Percentiles rank a stretch among this genome's conserved stretches.
phyloP scores from a whole-genome alignment of 495 filamentous ascomycete species.

The Lasiosphaeria miniovina region DNA sequence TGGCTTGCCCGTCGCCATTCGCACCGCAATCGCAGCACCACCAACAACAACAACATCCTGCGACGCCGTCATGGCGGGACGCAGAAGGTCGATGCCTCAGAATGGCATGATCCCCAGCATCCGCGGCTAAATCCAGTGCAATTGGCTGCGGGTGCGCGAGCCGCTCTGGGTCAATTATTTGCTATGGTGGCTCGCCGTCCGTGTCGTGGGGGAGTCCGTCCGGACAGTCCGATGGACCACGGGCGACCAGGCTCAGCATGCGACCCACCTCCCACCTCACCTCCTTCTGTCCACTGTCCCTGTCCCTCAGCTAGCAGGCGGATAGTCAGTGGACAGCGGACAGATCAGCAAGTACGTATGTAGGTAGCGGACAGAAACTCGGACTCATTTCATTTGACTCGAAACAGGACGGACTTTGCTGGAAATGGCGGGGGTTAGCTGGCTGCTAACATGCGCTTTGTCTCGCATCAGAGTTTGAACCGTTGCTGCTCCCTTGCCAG shows the following conservation, averaged over 20 bases:
- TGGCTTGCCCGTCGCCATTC: slow-evolving; percentile 5
- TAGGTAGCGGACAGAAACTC: slow-evolving; percentile 12
- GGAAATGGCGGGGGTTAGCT: slow-evolving; percentile 13
- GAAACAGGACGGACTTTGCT: slow-evolving; percentile 14
- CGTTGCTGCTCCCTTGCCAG: slow-evolving; percentile 20
- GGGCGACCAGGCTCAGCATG: slow-evolving; percentile 9
- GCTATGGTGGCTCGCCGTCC: slow-evolving; percentile 25
- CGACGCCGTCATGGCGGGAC: slow-evolving; percentile 1
- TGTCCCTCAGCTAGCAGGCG: too few relatives aligned
- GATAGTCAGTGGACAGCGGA: not conserved
- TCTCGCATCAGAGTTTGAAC: slow-evolving; percentile 20
- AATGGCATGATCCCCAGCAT: slow-evolving; percentile 18
- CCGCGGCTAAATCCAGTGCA: slow-evolving; percentile 31
- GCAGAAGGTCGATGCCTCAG: slow-evolving; percentile 1
- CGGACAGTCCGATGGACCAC: slow-evolving; percentile 25
- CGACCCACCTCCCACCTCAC: slow-evolving; percentile 16
- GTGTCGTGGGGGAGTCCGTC: slow-evolving; percentile 27
- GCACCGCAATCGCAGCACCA: not conserved
- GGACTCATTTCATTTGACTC: slow-evolving; percentile 9
- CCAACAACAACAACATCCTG: not conserved
- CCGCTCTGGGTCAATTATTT: slow-evolving; percentile 22
- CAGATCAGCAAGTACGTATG: slow-evolving; percentile 17
- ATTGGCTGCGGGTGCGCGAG: slow-evolving; percentile 25
- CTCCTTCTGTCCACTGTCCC: not conserved
- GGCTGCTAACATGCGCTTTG: slow-evolving; percentile 15